phyloP scores from a whole-genome alignment of 805 yeast genomes.

The Candida sanyiensis region DNA sequence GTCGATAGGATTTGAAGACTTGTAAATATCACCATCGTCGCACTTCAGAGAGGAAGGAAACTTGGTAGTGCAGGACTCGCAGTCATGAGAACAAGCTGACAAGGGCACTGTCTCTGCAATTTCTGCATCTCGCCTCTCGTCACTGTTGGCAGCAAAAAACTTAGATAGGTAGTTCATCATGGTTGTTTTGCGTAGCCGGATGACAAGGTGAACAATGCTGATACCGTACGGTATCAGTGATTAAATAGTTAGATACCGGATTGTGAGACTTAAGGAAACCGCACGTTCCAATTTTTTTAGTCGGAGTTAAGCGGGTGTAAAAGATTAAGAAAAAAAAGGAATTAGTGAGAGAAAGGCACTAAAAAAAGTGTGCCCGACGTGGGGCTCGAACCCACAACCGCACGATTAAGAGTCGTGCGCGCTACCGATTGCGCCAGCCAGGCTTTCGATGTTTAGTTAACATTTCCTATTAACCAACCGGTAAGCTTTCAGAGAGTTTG shows the following conservation, averaged over 20 bases:
- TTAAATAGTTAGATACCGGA: too few species aligned
- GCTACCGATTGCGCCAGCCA: constrained; percentile 8
- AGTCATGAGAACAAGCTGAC: constrained; percentile 47
- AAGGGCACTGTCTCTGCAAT: constrained; percentile 35
- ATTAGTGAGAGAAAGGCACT: too few species aligned
- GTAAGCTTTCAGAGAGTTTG: too few species aligned
- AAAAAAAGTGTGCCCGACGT: constrained; percentile 8
- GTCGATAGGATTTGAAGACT: constrained; percentile 62
- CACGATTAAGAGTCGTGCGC: constrained; percentile 7
- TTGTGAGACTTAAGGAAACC: too few species aligned
- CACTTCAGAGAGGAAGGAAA: constrained; percentile 49
- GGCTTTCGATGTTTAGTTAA: not conserved
- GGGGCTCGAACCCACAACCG: constrained; percentile 8
- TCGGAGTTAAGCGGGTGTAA: not conserved
- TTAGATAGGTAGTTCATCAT: constrained; percentile 12
- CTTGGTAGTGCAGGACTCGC: constrained; percentile 47
- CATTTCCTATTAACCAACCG: too few species aligned
- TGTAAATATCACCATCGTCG: constrained; percentile 41
- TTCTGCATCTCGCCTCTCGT: constrained; percentile 24
- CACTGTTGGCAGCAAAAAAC: constrained; percentile 5
- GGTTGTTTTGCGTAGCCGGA: too few species aligned
- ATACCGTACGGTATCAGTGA: too few species aligned
- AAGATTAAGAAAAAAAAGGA: not conserved
- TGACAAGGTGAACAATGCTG: too few species aligned
- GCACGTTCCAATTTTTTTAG: too few species aligned